Evolutionary conservation across 2,329 filamentous ascomycete genomes (phyloP).

Genomic region (Aspergillus fischeri): DNA sequence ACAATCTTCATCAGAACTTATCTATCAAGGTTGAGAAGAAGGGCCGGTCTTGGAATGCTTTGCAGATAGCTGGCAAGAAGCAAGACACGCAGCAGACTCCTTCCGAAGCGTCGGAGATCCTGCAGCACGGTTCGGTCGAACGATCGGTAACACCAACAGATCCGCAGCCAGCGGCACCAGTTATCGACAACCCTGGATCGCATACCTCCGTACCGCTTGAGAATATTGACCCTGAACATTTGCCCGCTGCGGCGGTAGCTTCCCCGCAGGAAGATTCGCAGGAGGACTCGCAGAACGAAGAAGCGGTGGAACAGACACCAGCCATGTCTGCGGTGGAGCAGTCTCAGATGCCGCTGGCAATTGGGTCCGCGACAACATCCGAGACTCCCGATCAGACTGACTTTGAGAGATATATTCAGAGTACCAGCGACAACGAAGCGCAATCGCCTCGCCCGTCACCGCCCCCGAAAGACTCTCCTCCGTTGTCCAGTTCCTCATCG

Average conservation of each 20-base stretch:
- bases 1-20: slow-evolving; percentile 35
- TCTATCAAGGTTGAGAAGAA: slow-evolving; percentile 37
- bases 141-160: not conserved
- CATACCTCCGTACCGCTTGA: not conserved
- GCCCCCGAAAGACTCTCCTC: slow-evolving; percentile 36
- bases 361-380: slow-evolving; percentile 12
- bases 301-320: slow-evolving; percentile 5
- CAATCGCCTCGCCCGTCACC: slow-evolving; percentile 26
- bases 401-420: slow-evolving; percentile 41
- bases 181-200: not conserved
- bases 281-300: not conserved
- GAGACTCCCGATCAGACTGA: slow-evolving; percentile 30
- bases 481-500: slow-evolving; percentile 24
- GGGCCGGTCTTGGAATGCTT: slow-evolving; percentile 35
- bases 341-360: slow-evolving; percentile 18
- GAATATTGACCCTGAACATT: not conserved
- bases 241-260: not conserved
- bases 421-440: slow-evolving; percentile 31
- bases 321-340: slow-evolving; percentile 30
- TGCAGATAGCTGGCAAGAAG: slow-evolving; percentile 12
- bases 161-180: slow-evolving; percentile 1
- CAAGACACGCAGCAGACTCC: slow-evolving; percentile 14
- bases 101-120: slow-evolving; percentile 19
- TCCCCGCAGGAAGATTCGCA: not conserved
- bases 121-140: not conserved